Evolutionary conservation across 2,329 filamentous ascomycete species (phyloP), one percentile per base, ranked within the genome.

Genomic region (Rutstroemia sp.): DNA sequence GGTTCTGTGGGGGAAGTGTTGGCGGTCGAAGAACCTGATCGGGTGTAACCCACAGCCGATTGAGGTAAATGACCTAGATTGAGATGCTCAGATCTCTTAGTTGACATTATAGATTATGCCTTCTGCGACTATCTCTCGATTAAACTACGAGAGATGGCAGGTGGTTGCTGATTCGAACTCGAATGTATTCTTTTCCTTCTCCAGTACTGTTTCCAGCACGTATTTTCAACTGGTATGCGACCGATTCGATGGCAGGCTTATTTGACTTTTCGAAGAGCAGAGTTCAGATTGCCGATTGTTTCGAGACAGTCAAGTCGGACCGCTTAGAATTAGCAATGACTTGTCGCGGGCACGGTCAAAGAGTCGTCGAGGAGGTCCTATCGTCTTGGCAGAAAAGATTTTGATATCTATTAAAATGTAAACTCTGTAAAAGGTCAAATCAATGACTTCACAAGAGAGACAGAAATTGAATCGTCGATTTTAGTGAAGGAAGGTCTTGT

Each of bases 41-140:
- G 64, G 17, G 65, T 59, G 19, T 67, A 60, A 17, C 58, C 57
- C 6, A 57, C 57, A 51, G 59, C 56, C 49, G 66, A 59, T 75
- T 67, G 82, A 77, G 70, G 82, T 79, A 71, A 83, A 74, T 89
- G 92, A 76, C 89, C 89, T 73, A 94, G 83, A 71, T 86, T 87
- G 78, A 94, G 82, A 73, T 92, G 88, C 72, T 95, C 89, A 69
- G 89, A 83, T 82, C 90, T 87, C 73, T 86, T 80, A 75, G 82
- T 89, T 79, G 89, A 88, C 91, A 96, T 95, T 91, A 92, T 91
- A 82, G 78, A 91, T 91, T 91, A 70, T 66, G 62, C 61, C 63
- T 16, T 57, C 55, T 57, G 67, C 61, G 56, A 62, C 58, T 61
- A 58, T 57, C 61, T 57, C 64, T 65, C 63, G 64, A 60, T 58